Base-by-base conservation (phyloP, 2,329 filamentous ascomycete species). In the Aspergillus sp. region DNA sequence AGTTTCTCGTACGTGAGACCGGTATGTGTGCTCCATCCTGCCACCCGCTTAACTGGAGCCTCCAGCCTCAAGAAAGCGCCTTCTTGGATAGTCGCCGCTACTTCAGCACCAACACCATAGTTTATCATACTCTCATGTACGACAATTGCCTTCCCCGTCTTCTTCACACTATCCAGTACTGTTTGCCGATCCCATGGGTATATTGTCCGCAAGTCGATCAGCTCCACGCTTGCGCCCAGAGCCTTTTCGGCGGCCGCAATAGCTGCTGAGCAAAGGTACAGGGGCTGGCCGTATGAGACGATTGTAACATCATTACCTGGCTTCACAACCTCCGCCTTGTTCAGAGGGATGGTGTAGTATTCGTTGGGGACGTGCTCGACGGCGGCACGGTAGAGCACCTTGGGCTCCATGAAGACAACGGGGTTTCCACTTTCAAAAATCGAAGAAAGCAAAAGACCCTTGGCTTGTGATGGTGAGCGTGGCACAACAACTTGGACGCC, bases 71-170 rank as follows among this genome's bases (percentile, higher is more conserved):
- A 72, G 71, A 97, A 97, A 0, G 91, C 93, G 56, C 89, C 86
- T 65, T 95, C 91, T 72, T 96, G 92, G 52, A 97, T 90, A 1
- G 90, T 90, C 0, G 92, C 91, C 1, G 93, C 91, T 1, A 97
- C 88, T 70, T 96, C 92, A 5, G 93, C 92, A 2, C 93, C 93
- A 15, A 96, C 85, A 14, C 93, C 93, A 6, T 90, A 90, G 67
- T 96, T 96, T 62, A 93, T 83, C 89, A 95, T 96, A 57, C 91
- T 88, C 76, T 97, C 93, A 70, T 97, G 93, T 6, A 97, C 93
- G 2, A 97, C 88, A 55, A 97, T 84, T 40, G 90, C 91, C 59
- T 91, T 79, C 0, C 93, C 92, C 0, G 93, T 96, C 80, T 95
- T 96, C 66, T 84, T 85, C 14, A 96, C 93, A 63, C 92, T 96